Conservation (phyloP, 768 basidiomycete species). For the Multifurca ochricompacta region DNA sequence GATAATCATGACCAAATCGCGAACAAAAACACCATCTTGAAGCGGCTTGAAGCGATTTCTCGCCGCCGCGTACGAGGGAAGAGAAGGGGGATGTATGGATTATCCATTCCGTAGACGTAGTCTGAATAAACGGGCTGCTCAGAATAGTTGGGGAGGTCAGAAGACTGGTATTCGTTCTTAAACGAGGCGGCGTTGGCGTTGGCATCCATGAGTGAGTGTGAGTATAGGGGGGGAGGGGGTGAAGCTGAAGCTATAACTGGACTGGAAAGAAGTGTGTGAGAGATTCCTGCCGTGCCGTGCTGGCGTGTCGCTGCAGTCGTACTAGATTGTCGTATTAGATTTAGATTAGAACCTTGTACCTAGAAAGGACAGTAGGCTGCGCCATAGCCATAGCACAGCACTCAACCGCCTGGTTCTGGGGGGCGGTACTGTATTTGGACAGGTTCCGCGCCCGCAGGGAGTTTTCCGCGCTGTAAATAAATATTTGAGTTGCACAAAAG, state of each 20-base stretch:
- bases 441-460: too few relatives aligned
- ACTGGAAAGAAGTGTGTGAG: too few relatives aligned
- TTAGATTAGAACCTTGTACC: neutral
- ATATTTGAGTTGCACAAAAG: too few relatives aligned
- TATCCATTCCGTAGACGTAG: neutral
- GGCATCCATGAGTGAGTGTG: neutral
- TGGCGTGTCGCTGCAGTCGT: too few relatives aligned
- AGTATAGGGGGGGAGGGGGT: neutral
- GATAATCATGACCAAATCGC: neutral
- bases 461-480: too few relatives aligned
- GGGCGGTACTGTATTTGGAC: too few relatives aligned
- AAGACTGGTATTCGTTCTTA: neutral
- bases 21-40: neutral
- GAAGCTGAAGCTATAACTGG: too few relatives aligned
- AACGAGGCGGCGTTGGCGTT: neutral
- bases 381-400: neutral
- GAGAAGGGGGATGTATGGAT: neutral
- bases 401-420: too few relatives aligned
- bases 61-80: neutral
- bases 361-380: slow-evolving; percentile 1
- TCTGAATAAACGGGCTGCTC: neutral
- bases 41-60: neutral
- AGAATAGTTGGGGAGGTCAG: neutral
- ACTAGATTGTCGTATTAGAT: too few relatives aligned
- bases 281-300: too few relatives aligned